A percentile compares a stretch with the other conserved stretches of the same genome.
phyloP scores from a whole-genome alignment of 495 filamentous ascomycete genomes.

The Polyplosphaeria fusca region DNA sequence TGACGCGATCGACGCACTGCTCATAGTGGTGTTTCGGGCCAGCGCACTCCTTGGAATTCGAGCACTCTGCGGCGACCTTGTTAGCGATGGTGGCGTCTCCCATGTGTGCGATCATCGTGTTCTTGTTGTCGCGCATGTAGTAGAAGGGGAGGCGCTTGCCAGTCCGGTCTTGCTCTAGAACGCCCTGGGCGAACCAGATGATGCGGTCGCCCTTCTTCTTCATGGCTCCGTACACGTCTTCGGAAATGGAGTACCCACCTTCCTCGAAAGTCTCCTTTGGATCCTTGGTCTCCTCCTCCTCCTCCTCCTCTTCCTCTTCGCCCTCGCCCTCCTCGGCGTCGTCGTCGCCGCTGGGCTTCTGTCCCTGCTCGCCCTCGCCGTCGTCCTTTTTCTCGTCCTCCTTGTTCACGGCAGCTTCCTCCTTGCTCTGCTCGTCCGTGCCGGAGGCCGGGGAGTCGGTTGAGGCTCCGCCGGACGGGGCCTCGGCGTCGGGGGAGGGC shows the following conservation, averaged over 20 bases:
- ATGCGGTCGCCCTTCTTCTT: too few species aligned
- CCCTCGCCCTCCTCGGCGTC: slow-evolving; percentile 48
- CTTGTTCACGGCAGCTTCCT: slow-evolving; percentile 39
- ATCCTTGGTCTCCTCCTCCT: slow-evolving; percentile 86
- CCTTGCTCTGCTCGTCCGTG: slow-evolving; percentile 36
- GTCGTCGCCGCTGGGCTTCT: slow-evolving; percentile 41
- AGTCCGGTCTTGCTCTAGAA: too few species aligned
- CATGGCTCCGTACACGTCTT: too few species aligned
- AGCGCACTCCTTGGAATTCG: slow-evolving; percentile 75
- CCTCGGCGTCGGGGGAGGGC: slow-evolving; percentile 32
- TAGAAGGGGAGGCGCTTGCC: too few species aligned
- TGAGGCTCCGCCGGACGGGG: slow-evolving; percentile 35
- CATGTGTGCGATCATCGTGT: too few species aligned
- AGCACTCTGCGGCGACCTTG: slow-evolving; percentile 64
- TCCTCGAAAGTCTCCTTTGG: slow-evolving; percentile 84
- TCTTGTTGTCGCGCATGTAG: too few species aligned
- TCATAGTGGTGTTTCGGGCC: slow-evolving; percentile 96
- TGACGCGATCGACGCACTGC: slow-evolving; percentile 94
- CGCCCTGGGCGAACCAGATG: too few species aligned
- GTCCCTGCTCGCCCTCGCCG: slow-evolving; percentile 23
- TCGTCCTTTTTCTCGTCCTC: slow-evolving; percentile 31
- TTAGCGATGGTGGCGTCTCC: too few species aligned
- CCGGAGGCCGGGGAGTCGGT: slow-evolving; percentile 32
- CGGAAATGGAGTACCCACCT: slow-evolving; percentile 81
- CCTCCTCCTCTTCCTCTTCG: slow-evolving; percentile 72